phyloP scores from a whole-genome alignment of 495 filamentous ascomycete species.

The Penicillium psychrofluorescens region DNA sequence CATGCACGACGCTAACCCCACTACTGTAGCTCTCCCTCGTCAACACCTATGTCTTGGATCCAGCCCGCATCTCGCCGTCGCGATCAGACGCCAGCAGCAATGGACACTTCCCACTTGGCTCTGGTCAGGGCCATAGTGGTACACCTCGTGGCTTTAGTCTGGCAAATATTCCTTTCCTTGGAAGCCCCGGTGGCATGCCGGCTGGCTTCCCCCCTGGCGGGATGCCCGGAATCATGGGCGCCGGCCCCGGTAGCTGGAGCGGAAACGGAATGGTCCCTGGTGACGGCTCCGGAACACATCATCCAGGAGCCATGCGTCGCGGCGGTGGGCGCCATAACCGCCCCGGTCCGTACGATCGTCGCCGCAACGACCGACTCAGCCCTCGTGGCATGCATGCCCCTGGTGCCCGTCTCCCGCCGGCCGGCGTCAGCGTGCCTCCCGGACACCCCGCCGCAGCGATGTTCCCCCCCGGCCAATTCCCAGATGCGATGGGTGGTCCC shows the following conservation, averaged over 20 bases:
- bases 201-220: slow-evolving; percentile 23
- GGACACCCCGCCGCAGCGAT: slow-evolving; percentile 37
- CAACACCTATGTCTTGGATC: slow-evolving; percentile 90
- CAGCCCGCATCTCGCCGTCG: slow-evolving; percentile 84
- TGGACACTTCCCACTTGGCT: slow-evolving; percentile 79
- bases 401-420: slow-evolving; percentile 28
- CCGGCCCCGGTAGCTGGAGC: slow-evolving; percentile 40
- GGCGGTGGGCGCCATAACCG: slow-evolving; percentile 45
- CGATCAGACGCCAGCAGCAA: slow-evolving; percentile 96
- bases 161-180: slow-evolving; percentile 52
- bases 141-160: slow-evolving; percentile 91
- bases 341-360: slow-evolving; percentile 54
- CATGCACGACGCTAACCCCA: background rate
- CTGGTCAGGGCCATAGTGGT: slow-evolving; percentile 66
- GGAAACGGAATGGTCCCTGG: slow-evolving; percentile 29
- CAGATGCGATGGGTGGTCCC: slow-evolving; percentile 41
- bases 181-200: slow-evolving; percentile 21
- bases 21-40: slow-evolving; percentile 66
- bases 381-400: slow-evolving; percentile 28
- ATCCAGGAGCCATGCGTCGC: slow-evolving; percentile 53
- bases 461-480: slow-evolving; percentile 39
- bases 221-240: slow-evolving; percentile 50
- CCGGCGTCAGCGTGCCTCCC: slow-evolving; percentile 28
- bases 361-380: slow-evolving; percentile 35
- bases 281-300: slow-evolving; percentile 38